Percentiles rank a stretch among this genome's conserved stretches.
Conservation (phyloP, 305 asterid species). For the Solanum hybrid region DNA sequence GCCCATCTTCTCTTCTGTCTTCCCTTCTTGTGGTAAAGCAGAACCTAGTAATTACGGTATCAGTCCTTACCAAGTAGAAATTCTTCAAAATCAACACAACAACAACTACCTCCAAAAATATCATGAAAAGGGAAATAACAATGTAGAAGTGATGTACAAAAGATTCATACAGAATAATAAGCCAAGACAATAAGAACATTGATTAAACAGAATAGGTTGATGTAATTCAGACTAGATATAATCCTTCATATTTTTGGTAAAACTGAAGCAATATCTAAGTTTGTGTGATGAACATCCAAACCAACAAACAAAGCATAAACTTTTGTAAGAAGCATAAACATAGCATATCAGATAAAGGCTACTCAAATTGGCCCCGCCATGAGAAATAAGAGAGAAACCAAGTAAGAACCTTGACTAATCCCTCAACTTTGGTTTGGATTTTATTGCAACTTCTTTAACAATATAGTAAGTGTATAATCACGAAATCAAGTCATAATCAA, state of each 20-base stretch:
- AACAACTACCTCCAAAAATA: neutral
- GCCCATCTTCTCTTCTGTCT: neutral
- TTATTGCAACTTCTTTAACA: neutral
- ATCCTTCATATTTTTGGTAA: neutral
- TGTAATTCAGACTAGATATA: neutral
- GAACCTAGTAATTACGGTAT: neutral
- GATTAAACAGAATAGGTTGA: neutral
- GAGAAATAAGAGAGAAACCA: neutral
- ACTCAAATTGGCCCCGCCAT: neutral
- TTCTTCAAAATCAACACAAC: neutral
- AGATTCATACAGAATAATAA: neutral
- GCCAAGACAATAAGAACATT: neutral
- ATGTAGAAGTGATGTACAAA: neutral
- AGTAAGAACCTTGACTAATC: neutral
- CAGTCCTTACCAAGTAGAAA: neutral
- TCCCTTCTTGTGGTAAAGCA: neutral
- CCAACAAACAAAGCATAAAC: neutral
- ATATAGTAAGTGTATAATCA: neutral
- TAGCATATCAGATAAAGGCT: neutral
- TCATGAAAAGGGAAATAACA: neutral
- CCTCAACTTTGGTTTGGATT: neutral
- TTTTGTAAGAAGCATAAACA: neutral
- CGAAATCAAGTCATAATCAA: neutral
- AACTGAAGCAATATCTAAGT: neutral
- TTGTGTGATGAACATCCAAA: neutral